A percentile compares a stretch with the other conserved stretches of the same genome.
Conservation (phyloP, 169 alveolate genomes). For the Plasmodium malariae region DNA sequence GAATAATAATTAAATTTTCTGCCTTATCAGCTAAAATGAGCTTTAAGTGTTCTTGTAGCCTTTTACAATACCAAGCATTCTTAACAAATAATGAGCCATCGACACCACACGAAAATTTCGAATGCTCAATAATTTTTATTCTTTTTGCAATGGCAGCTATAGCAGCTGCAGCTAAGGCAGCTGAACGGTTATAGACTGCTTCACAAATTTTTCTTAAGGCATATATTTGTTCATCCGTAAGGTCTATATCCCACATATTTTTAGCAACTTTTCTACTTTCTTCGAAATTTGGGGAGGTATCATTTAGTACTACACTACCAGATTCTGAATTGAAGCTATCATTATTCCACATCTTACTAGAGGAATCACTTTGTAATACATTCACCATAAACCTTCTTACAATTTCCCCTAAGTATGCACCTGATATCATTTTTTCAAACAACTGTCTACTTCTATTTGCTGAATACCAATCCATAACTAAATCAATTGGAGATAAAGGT, state of each 20-base stretch:
- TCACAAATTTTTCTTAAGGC: slow-evolving; percentile 83
- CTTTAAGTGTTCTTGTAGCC: slow-evolving; percentile 80
- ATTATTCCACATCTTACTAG: slow-evolving; percentile 84
- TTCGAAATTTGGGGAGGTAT: slow-evolving; percentile 77
- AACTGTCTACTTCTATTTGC: slow-evolving; percentile 90
- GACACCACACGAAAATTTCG: slow-evolving; percentile 84
- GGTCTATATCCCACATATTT: slow-evolving; percentile 83
- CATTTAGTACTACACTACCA: slow-evolving; percentile 85
- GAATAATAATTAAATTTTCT: slow-evolving; percentile 79
- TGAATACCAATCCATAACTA: slow-evolving; percentile 86
- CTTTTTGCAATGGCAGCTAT: slow-evolving; percentile 87
- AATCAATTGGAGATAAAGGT: slow-evolving; percentile 90
- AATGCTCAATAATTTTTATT: slow-evolving; percentile 83
- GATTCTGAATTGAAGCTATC: slow-evolving; percentile 83
- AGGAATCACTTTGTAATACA: slow-evolving; percentile 86
- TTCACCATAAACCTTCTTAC: slow-evolving; percentile 85
- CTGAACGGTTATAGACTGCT: slow-evolving; percentile 88
- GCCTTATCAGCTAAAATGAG: slow-evolving; percentile 79
- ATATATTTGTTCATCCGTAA: slow-evolving; percentile 74
- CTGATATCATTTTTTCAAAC: slow-evolving; percentile 91
- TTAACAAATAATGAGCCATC: slow-evolving; percentile 90
- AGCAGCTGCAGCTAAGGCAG: slow-evolving; percentile 90
- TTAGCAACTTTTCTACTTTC: slow-evolving; percentile 79
- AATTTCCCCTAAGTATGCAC: slow-evolving; percentile 92
- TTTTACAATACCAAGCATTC: slow-evolving; percentile 88